These are phyloP conservation scores for Xanthoparmelia taractica DNA, from an alignment of 495 filamentous ascomycete species.

Conservation along the genomic window DNA sequence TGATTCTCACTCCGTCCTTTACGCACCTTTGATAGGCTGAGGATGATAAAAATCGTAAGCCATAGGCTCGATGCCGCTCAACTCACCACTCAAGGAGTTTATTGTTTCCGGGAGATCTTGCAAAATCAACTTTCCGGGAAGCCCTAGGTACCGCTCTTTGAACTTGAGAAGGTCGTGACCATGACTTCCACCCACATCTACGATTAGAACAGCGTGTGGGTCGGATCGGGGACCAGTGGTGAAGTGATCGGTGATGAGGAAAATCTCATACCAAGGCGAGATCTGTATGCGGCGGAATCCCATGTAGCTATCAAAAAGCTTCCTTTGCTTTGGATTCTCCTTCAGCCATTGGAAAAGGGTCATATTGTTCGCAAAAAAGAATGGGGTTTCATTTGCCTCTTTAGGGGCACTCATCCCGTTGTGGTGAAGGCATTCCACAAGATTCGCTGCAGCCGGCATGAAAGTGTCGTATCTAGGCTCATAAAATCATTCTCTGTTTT, in stretches of 20 bases:
- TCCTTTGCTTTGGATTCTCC: constrained; percentile 26
- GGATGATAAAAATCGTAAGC: not conserved
- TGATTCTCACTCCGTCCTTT: too few species aligned
- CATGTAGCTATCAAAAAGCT: constrained; percentile 30
- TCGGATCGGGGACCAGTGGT: not conserved
- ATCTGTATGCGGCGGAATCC: constrained; percentile 20
- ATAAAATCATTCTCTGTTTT: constrained; percentile 2
- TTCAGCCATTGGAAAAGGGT: constrained; percentile 27
- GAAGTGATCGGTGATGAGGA: not conserved
- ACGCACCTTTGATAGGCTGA: constrained; percentile 4
- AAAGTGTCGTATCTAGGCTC: constrained; percentile 15
- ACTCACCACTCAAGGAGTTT: not conserved
- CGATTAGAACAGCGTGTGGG: not conserved
- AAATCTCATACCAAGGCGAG: not conserved
- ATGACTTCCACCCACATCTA: constrained; percentile 2
- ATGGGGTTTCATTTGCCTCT: constrained; percentile 21
- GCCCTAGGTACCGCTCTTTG: not conserved
- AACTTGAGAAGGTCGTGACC: not conserved
- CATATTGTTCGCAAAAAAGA: constrained; percentile 27
- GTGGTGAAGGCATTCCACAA: constrained; percentile 27
- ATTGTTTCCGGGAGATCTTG: constrained; percentile 1
- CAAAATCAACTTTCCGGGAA: not conserved
- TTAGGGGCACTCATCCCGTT: constrained; percentile 24
- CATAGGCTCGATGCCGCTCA: not conserved
- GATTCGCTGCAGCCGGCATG: constrained; percentile 22